Percentiles rank a stretch among this genome's conserved stretches.
These are phyloP conservation scores for Austroboletus olivaceoglutinosus DNA, from an alignment of 1,284 basidiomycete genomes.

Conservation along the genomic window DNA sequence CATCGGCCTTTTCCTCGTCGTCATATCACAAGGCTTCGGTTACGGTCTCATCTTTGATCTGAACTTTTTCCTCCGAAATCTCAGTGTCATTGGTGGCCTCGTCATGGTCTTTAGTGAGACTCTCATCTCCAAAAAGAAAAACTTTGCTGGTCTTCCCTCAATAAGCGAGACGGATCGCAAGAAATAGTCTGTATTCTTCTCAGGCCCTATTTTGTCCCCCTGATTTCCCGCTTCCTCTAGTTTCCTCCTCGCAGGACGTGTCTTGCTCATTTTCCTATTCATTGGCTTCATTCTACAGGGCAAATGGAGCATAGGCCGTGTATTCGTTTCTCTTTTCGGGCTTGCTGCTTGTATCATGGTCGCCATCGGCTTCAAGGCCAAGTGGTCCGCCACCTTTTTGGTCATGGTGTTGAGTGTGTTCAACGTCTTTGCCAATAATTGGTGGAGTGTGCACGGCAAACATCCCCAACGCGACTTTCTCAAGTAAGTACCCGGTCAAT, in stretches of 20 bases:
- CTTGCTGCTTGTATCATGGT: slow-evolving; percentile 96
- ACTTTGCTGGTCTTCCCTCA: slow-evolving; percentile 90
- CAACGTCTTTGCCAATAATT: slow-evolving; percentile 99
- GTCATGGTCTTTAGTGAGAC: slow-evolving; percentile 99
- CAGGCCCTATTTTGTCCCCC: slow-evolving; percentile 3
- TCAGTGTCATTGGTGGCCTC: slow-evolving; percentile 88
- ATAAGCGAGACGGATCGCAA: slow-evolving; percentile 94
- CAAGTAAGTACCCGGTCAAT: slow-evolving; percentile 53
- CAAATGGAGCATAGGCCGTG: slow-evolving; percentile 81
- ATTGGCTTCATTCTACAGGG: slow-evolving; percentile 97
- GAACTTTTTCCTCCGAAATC: slow-evolving; percentile 98
- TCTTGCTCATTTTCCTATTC: slow-evolving; percentile 99
- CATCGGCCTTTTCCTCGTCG: slow-evolving; percentile 86
- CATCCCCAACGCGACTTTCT: slow-evolving; percentile 98
- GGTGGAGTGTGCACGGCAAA: slow-evolving; percentile 92
- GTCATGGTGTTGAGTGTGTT: slow-evolving; percentile 90
- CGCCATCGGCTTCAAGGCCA: slow-evolving; percentile 98
- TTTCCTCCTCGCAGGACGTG: slow-evolving; percentile 95
- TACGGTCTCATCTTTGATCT: slow-evolving; percentile 97
- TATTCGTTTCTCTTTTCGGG: slow-evolving; percentile 85
- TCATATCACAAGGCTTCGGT: slow-evolving; percentile 92
- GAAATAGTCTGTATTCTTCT: slow-evolving; percentile 78
- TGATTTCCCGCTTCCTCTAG: slow-evolving; percentile 39
- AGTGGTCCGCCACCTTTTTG: slow-evolving; percentile 97
- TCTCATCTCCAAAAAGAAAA: slow-evolving; percentile 80